Evolutionary conservation across 2,329 filamentous ascomycete species (phyloP).

Genomic region (Alternaria metachromatica): DNA sequence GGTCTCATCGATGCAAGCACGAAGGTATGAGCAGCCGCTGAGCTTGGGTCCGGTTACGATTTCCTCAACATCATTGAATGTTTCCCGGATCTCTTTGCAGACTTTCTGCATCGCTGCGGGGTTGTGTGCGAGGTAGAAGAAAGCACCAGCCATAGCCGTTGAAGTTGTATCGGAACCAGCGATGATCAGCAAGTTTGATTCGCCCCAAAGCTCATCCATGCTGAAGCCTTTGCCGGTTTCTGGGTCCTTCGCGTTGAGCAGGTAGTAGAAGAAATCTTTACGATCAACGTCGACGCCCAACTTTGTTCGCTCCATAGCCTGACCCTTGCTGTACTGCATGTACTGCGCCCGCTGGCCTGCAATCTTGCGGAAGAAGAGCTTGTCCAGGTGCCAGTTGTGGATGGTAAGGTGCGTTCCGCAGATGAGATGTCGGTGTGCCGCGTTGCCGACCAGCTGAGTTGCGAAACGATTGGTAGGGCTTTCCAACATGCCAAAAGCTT

Average conservation of each 20-base stretch:
- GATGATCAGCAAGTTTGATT: conserved; percentile 58
- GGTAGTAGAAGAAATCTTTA: conserved; percentile 58
- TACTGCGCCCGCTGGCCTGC: conserved; percentile 50
- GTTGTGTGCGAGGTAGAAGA: conserved; percentile 56
- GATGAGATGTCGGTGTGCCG: conserved; percentile 54
- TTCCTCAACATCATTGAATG: conserved; percentile 47
- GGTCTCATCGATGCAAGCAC: conserved; percentile 51
- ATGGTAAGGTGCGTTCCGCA: conserved; percentile 54
- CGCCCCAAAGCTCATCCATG: conserved; percentile 57
- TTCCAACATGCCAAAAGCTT: conserved; percentile 54
- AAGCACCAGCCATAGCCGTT: conserved; percentile 49
- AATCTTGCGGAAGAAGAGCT: conserved; percentile 54
- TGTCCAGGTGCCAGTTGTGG: conserved; percentile 53
- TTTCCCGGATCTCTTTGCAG: conserved; percentile 42
- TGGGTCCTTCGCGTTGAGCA: conserved; percentile 56
- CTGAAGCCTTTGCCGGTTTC: conserved; percentile 54
- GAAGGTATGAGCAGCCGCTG: conserved; percentile 42
- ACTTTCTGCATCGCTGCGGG: conserved; percentile 41
- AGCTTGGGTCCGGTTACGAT: conserved; percentile 46
- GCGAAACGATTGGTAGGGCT: conserved; percentile 51
- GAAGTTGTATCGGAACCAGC: conserved; percentile 57
- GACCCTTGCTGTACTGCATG: conserved; percentile 53
- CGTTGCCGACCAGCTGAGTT: conserved; percentile 52
- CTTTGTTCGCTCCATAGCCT: conserved; percentile 53
- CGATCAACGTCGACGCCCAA: conserved; percentile 49